These are phyloP conservation scores for Penicillium sp. DNA, from an alignment of 2,329 filamentous ascomycete species.

Conservation along the genomic window DNA sequence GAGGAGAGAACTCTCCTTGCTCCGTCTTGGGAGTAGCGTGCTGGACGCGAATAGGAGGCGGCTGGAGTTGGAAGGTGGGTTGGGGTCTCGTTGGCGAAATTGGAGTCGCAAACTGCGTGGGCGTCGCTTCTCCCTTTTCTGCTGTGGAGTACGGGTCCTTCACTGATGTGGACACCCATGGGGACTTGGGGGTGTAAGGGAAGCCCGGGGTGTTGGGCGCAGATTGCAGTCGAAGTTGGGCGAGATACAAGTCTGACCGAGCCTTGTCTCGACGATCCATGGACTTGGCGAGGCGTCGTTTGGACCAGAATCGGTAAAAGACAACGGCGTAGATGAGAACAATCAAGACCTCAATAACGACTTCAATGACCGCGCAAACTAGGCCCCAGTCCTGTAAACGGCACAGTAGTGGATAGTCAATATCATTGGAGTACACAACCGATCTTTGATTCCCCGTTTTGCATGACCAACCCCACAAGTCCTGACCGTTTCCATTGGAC, in stretches of 20 bases:
- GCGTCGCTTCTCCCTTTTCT: constrained; percentile 58
- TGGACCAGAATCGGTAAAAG: constrained; percentile 97
- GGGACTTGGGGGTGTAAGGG: constrained; percentile 67
- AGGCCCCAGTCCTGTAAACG: constrained; percentile 93
- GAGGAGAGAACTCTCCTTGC: constrained; percentile 66
- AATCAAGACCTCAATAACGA: constrained; percentile 88
- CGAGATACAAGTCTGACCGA: constrained; percentile 92
- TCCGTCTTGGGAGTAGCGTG: constrained; percentile 73
- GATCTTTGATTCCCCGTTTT: constrained; percentile 77
- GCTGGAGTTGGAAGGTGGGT: constrained; percentile 80
- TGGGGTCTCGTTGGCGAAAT: constrained; percentile 63
- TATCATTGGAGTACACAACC: constrained; percentile 75
- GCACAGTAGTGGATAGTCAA: constrained; percentile 90
- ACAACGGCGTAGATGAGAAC: constrained; percentile 92
- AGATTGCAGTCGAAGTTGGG: constrained; percentile 80
- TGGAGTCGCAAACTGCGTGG: constrained; percentile 62
- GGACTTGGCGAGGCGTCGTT: constrained; percentile 91
- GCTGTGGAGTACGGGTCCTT: constrained; percentile 54
- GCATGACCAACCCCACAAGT: constrained; percentile 99
- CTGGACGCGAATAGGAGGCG: constrained; percentile 79
- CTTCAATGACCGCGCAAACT: constrained; percentile 95
- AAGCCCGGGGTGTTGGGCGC: constrained; percentile 95
- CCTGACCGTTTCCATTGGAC: constrained; percentile 74
- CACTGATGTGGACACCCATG: constrained; percentile 43
- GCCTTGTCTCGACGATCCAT: constrained; percentile 96